Base-by-base conservation (phyloP, 805 yeast species). In the Ogataea methylovora region DNA sequence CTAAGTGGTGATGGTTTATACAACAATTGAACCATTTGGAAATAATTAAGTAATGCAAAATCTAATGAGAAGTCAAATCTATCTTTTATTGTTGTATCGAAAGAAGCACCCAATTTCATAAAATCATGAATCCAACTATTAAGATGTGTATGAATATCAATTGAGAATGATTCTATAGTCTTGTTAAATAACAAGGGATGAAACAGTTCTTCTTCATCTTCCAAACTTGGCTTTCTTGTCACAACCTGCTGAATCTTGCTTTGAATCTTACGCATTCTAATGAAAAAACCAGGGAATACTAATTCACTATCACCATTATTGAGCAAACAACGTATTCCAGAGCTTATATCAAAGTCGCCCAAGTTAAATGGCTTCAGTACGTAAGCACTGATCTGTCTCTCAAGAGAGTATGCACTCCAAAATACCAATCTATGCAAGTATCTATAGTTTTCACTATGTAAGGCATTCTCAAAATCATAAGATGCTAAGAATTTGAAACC, bases 331-430 rank as follows among this genome's bases (percentile, higher is more conserved):
- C 21, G 24, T 7, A 29, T 19, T 9, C 35, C 37, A 4, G 44
- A 33, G 23, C 33, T 39, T 20, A 46, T 34, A 27, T 42, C 47
- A 15, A 20, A 31, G 24, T 67, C 73, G 3, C 70, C 63, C 6
- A 68, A 57, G 0, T 68, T 65, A 17, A 63, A 62, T 0, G 74
- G 74, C 13, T 71, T 48, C 24, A 61, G 60, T 26, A 66, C 51
- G 39, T 67, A 67, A 40, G 65, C 63, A 42, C 71, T 64, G 20
- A 67, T 58, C 39, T 68, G 74, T 14, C 73, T 39, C 41, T 68
- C 73, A 28, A 67, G 41, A 6, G 66, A 49, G 40, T 66, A 67
- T 1, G 67, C 54, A 45, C 73, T 63, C 74, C 74, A 68, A 35
- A 67, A 67, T 5, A 59, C 44, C 22, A 60, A 35, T 38, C 65